Evolutionary conservation across 352 stramenopile genomes (phyloP), one percentile per base, ranked within the genome.

Genomic region (Aphanomyces cochlioides): DNA sequence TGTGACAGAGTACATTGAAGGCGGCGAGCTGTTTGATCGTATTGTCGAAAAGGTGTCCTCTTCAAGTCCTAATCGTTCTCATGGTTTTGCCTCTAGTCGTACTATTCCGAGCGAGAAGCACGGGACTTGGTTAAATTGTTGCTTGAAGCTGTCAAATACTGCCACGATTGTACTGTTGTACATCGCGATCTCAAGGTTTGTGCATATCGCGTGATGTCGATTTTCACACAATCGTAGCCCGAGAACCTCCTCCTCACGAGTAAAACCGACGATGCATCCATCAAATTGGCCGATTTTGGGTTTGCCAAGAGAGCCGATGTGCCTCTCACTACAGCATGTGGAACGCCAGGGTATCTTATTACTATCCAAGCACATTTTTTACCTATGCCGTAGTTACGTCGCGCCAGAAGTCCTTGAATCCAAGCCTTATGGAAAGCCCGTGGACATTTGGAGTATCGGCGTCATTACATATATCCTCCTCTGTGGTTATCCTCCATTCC

Each of bases 1-100:
- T 57, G 95, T 99, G 3, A 98, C 98, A 41, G 96, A 99, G 79
- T 93, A 97, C 60, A 98, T 98, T 83, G 90, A 89, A 41, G 96
- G 96, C 38, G 93, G 93, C 21, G 86, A 93, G 69, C 82, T 93
- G 10, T 93, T 95, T 66, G 87, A 93, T 37, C 87, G 87, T 57
- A 92, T 95, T 7, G 87, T 95, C 13, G 81, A 95, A 61, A 95
- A 95, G 79, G 85, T 92, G 54, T 36, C 5, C 5, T 21, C 13
- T 57, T 5, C 67, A 19, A 13, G 67, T 15, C 7, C 47, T 56
- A 17, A 58, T 19, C 12, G 28, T 40, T 61, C 5, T 39, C 48
- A 13, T 34, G 41, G 21, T 54, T n/a, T 21, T 45, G 53, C 56
- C 10, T 75, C 47, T 69, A 93, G 85, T 91, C 87, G 69, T 96